Conservation (phyloP, 495 filamentous ascomycete species). For the Barbatosphaeria neglecta region DNA sequence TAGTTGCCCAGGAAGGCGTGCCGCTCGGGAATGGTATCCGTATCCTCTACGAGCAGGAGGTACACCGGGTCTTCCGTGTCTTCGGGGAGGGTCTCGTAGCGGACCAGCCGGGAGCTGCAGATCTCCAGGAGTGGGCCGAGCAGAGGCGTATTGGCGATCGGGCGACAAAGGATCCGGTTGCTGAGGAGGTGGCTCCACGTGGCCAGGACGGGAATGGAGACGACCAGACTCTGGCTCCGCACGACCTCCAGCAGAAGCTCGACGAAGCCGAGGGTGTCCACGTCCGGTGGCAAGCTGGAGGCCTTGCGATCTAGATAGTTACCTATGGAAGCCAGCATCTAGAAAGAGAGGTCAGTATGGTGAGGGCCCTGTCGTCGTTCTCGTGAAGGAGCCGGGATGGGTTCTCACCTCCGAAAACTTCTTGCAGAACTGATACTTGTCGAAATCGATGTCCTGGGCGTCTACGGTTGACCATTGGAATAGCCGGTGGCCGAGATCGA, state of each 20-base stretch:
- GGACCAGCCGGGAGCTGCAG: conserved; percentile 63
- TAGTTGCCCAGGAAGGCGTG: conserved; percentile 99
- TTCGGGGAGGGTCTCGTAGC: conserved; percentile 74
- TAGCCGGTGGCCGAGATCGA: conserved; percentile 61
- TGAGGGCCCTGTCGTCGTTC: neutral
- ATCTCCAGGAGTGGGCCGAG: conserved; percentile 67
- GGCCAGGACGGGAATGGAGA: conserved; percentile 87
- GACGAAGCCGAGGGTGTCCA: conserved; percentile 64
- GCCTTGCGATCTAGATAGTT: conserved; percentile 71
- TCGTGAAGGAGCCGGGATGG: neutral
- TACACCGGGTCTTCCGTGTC: conserved; percentile 70
- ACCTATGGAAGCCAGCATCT: conserved; percentile 78
- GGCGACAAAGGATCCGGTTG: conserved; percentile 52
- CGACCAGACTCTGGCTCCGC: conserved; percentile 74
- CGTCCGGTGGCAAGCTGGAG: conserved; percentile 37
- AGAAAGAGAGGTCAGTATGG: conserved; percentile 9
- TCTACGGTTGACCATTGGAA: conserved; percentile 78
- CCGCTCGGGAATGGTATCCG: conserved; percentile 86
- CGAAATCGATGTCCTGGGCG: conserved; percentile 69
- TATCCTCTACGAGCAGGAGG: conserved; percentile 77
- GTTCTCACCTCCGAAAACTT: conserved; percentile 78
- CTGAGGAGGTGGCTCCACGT: conserved; percentile 73
- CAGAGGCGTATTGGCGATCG: conserved; percentile 51
- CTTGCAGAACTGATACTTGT: conserved; percentile 83
- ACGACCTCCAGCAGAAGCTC: conserved; percentile 67